These are phyloP conservation scores for Hyaloraphidium curvatum DNA, from an alignment of 192 early-diverging fungal genomes.

Conservation along the genomic window DNA sequence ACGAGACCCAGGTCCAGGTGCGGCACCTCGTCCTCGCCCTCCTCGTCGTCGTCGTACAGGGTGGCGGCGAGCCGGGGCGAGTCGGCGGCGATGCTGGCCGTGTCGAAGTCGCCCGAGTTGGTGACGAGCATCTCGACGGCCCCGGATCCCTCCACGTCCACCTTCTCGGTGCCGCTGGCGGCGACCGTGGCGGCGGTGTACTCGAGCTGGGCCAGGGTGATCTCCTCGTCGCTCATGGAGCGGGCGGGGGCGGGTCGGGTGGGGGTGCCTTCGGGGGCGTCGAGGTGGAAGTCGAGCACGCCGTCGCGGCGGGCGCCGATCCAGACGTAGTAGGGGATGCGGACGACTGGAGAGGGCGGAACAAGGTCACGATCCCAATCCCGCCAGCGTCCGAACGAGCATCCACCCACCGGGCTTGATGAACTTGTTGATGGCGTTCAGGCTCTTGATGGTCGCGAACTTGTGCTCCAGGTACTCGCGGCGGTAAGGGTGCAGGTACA, in stretches of 20 bases:
- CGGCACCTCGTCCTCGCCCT: constrained; percentile 5
- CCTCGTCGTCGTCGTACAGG: neutral
- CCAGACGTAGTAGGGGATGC: constrained; percentile 80
- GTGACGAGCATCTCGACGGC: neutral
- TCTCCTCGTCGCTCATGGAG: neutral
- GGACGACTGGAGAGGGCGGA: constrained; percentile 45
- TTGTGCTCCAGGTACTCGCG: constrained; percentile 70
- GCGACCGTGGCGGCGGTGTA: neutral
- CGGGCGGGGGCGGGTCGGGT: neutral
- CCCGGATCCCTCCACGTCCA: constrained; percentile 1
- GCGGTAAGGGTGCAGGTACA: constrained; percentile 53
- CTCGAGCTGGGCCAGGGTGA: neutral
- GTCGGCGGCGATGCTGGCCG: neutral
- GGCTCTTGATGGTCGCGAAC: constrained; percentile 52
- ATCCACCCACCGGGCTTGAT: no score
- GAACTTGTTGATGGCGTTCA: constrained; percentile 55
- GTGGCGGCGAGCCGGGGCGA: neutral
- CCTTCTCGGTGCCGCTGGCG: constrained; percentile 4
- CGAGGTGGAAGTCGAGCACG: constrained; percentile 10
- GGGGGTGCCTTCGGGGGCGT: constrained; percentile 5
- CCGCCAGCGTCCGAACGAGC: no score
- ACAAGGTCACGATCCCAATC: no score
- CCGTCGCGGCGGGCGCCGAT: constrained; percentile 34
- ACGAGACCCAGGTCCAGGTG: constrained; percentile 5
- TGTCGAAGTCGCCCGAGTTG: constrained; percentile 5